Evolutionary conservation across 2,329 filamentous ascomycete genomes (phyloP).

Genomic region (Colletotrichum plurivorum): DNA sequence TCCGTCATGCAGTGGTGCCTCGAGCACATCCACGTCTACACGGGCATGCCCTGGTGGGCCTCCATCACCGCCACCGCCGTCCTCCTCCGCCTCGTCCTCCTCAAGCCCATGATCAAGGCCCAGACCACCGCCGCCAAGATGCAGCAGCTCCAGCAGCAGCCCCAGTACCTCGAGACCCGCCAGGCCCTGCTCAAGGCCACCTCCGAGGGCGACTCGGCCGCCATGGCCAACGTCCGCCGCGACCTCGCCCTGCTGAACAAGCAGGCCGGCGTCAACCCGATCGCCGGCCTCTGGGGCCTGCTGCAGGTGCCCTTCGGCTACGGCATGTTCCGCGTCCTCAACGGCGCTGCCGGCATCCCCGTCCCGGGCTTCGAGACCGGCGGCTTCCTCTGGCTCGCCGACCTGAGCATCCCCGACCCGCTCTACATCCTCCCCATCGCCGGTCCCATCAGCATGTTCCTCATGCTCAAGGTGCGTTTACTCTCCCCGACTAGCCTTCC

Average conservation of each 20-base stretch:
- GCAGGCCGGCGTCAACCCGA: slow-evolving; percentile 52
- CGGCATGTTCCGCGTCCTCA: slow-evolving; percentile 84
- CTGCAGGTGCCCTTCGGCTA: slow-evolving; percentile 77
- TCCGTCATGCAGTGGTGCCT: slow-evolving; percentile 80
- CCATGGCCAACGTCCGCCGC: slow-evolving; percentile 60
- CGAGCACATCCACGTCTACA: slow-evolving; percentile 85
- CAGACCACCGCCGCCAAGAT: slow-evolving; percentile 75
- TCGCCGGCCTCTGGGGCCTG: slow-evolving; percentile 55
- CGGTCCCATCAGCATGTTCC: slow-evolving; percentile 69
- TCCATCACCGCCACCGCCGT: slow-evolving; percentile 78
- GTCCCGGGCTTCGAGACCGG: slow-evolving; percentile 83
- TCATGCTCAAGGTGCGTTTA: slow-evolving; percentile 67
- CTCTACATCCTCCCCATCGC: slow-evolving; percentile 79
- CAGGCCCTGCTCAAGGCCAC: slow-evolving; percentile 65
- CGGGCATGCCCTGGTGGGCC: slow-evolving; percentile 85
- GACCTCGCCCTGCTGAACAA: slow-evolving; percentile 54
- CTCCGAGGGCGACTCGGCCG: slow-evolving; percentile 63
- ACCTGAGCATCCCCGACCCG: slow-evolving; percentile 84
- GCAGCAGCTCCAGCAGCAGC: slow-evolving; percentile 68
- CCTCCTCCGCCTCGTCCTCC: slow-evolving; percentile 73
- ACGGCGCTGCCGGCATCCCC: slow-evolving; percentile 81
- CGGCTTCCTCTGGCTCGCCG: slow-evolving; percentile 82
- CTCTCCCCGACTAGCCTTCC: too few relatives aligned
- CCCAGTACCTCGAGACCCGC: slow-evolving; percentile 62
- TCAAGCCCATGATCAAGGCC: slow-evolving; percentile 75